Percentiles rank a stretch among this genome's conserved stretches.
Conservation (phyloP, 1,284 basidiomycete species). For the Afroboletus lepidellus region DNA sequence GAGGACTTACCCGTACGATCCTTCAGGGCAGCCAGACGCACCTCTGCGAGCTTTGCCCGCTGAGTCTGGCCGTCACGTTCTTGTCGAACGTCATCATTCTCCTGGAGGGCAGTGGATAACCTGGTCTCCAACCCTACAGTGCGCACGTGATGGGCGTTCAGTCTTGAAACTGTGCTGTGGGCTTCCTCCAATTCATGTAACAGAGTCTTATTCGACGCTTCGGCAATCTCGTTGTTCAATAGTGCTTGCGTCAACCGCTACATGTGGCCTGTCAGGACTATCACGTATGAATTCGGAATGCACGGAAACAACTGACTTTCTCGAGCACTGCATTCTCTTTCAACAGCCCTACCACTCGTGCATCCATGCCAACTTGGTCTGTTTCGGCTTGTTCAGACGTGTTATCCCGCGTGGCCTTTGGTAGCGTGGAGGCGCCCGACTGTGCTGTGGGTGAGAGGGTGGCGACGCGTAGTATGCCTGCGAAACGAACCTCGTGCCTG, state of each 20-base stretch:
- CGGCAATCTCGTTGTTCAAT: slow-evolving; percentile 80
- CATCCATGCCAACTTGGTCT: slow-evolving; percentile 27
- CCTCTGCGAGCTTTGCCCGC: slow-evolving; percentile 69
- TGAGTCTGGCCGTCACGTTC: slow-evolving; percentile 76
- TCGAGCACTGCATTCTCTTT: slow-evolving; percentile 64
- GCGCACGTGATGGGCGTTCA: slow-evolving; percentile 68
- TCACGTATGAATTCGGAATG: not conserved
- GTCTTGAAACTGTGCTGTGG: slow-evolving; percentile 63
- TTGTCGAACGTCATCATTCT: slow-evolving; percentile 85
- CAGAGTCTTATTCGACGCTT: slow-evolving; percentile 74
- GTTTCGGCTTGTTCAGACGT: slow-evolving; percentile 12
- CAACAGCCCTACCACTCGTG: slow-evolving; percentile 44
- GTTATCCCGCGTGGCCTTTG: slow-evolving; percentile 15
- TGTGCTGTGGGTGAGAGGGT: slow-evolving; percentile 17
- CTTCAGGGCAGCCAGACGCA: slow-evolving; percentile 58
- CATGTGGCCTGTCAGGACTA: slow-evolving; percentile 10
- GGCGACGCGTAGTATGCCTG: slow-evolving; percentile 13
- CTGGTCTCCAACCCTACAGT: slow-evolving; percentile 69
- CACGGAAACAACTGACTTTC: slow-evolving; percentile 48
- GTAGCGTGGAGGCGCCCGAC: slow-evolving; percentile 14
- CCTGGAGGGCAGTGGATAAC: slow-evolving; percentile 58
- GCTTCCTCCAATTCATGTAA: slow-evolving; percentile 78
- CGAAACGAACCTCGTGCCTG: slow-evolving; percentile 56
- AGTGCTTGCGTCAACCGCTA: slow-evolving; percentile 81
- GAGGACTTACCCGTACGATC: slow-evolving; percentile 56